Base-by-base conservation (phyloP, 2,329 filamentous ascomycete species). In the Hypoxylon sp. region DNA sequence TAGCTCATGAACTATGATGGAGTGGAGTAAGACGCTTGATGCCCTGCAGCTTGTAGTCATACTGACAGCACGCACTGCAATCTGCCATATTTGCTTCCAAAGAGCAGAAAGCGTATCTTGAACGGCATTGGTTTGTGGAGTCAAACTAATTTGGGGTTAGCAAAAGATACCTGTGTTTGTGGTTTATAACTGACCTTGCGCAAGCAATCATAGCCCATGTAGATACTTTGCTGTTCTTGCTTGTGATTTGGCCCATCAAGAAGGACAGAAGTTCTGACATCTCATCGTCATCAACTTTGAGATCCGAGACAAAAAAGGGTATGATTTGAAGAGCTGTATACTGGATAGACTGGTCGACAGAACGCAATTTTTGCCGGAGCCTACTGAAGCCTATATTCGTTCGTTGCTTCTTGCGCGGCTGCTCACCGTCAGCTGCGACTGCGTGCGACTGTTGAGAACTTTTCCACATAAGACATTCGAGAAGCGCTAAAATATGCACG, bases 201-300 rank as follows among this genome's bases (percentile, higher is more conserved):
- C 93, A 88, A n/a, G 90, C 90, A 55, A 97, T 78, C 82, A 97
- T 88, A 16, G 93, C 90, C 96, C 96, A 99, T 0, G 90, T 92
- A 6, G 90, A 87, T 41, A 90, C 81, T 7, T 79, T 78, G 12
- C 81, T 79, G 70, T 91, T 89, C 72, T 97, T 94, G 73, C 96
- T 91, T 8, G 87, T 84, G 45, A 91, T 87, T 56, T 85, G 83
- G 9, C 80, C 77, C 14, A 84, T 79, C 14, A 96, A 79, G 45
- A 86, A 84, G 7, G 84, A 82, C 2, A 96, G 74, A 3, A 90
- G 76, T 0, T 84, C 81, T 4, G 79, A 77, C 25, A 90, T 79
- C 9, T 87, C 85, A 30, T 89, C 84, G 30, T 79, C 70, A 2
- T 82, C 77, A 0, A 87, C 74, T 23, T 81, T 78, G 52, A 78